Evolutionary conservation across 192 early-diverging fungal genomes (phyloP).

Genomic region (Backusella tuberculispora): DNA sequence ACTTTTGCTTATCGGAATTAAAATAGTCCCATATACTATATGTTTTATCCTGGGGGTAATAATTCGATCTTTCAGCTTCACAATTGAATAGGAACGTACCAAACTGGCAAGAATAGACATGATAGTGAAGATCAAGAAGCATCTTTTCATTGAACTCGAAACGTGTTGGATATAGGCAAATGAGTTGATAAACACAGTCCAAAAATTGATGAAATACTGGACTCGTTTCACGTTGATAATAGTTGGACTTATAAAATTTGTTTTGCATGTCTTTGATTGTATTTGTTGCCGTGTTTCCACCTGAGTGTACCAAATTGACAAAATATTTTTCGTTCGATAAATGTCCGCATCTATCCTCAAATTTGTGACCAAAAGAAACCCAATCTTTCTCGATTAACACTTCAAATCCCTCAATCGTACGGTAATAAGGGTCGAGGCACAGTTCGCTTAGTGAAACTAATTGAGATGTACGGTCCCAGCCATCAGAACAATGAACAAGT

Average conservation of each 20-base stretch:
- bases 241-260: slow-evolving; percentile 59
- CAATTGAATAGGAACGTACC: slow-evolving; percentile 94
- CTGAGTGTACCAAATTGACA: slow-evolving; percentile 53
- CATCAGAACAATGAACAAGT: slow-evolving; percentile 97
- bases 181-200: slow-evolving; percentile 94
- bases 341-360: slow-evolving; percentile 90
- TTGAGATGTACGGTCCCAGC: slow-evolving; percentile 98
- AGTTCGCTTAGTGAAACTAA: slow-evolving; percentile 86
- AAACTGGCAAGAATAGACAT: slow-evolving; percentile 90
- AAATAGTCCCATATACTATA: slow-evolving; percentile 85
- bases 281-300: slow-evolving; percentile 56
- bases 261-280: slow-evolving; percentile 63
- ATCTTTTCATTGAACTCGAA: slow-evolving; percentile 94
- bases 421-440: slow-evolving; percentile 95
- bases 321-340: slow-evolving; percentile 77
- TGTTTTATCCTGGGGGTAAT: slow-evolving; percentile 43
- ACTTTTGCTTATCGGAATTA: slow-evolving; percentile 55
- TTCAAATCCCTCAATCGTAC: slow-evolving; percentile 90
- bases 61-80: slow-evolving; percentile 70
- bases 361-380: slow-evolving; percentile 97
- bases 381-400: slow-evolving; percentile 97
- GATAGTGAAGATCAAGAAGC: slow-evolving; percentile 80
- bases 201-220: slow-evolving; percentile 98
- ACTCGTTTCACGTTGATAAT: slow-evolving; percentile 79
- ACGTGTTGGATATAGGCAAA: slow-evolving; percentile 82